These are phyloP conservation scores for Pseudocercospora pini-densiflorae DNA, from an alignment of 2,329 filamentous ascomycete genomes.

Conservation along the genomic window DNA sequence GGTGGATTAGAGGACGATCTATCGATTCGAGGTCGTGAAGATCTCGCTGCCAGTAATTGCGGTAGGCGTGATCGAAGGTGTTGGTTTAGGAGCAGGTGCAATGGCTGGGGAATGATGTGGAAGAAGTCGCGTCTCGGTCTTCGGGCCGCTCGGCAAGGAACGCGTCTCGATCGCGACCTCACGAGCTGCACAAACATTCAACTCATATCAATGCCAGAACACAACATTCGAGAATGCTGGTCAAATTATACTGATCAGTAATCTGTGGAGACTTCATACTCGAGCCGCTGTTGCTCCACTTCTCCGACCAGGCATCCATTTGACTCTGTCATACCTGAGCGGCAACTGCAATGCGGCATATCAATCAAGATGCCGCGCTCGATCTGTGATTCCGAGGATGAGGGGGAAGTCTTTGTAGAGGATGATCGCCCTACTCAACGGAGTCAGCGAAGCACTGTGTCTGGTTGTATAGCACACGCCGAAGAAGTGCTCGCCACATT, in stretches of 20 bases:
- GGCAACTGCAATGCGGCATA: constrained; percentile 15
- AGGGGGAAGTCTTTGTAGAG: constrained; percentile 20
- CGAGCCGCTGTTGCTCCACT: no score
- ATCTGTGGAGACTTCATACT: no score
- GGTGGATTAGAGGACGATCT: constrained; percentile 19
- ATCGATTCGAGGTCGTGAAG: constrained; percentile 23
- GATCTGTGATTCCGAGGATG: constrained; percentile 26
- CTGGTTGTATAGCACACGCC: constrained; percentile 12
- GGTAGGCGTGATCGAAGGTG: constrained; percentile 9
- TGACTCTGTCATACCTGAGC: not conserved
- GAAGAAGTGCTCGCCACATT: constrained; percentile 9
- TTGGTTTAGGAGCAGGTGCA: constrained; percentile 10
- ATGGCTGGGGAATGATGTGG: constrained; percentile 9
- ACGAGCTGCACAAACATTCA: constrained; percentile 8
- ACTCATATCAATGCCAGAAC: not conserved
- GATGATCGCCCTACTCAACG: constrained; percentile 20
- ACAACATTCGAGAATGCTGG: not conserved
- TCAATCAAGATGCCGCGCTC: constrained; percentile 16
- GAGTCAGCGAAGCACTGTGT: constrained; percentile 16
- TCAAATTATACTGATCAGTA: no score
- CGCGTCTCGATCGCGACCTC: constrained; percentile 16
- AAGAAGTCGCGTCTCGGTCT: constrained; percentile 6
- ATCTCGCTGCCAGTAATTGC: not conserved
- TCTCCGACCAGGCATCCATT: not conserved
- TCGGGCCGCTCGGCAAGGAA: not conserved